These are phyloP conservation scores for Vitis hybrid DNA, from an alignment of 177 flowering plant species.

Conservation along the genomic window DNA sequence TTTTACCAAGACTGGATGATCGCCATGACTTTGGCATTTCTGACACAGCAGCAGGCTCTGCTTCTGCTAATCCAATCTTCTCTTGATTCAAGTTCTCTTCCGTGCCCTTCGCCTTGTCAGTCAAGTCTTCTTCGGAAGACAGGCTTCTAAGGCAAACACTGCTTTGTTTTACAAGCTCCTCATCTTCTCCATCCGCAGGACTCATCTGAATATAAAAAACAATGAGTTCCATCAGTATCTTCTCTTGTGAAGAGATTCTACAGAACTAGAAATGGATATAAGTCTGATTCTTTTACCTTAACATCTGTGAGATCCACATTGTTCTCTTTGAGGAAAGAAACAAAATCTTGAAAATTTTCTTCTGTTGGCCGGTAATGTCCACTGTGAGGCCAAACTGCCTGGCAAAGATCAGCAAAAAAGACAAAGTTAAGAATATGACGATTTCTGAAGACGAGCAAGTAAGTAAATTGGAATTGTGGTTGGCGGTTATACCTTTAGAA, in stretches of 20 bases:
- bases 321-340: slow-evolving; percentile 57
- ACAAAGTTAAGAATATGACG: not conserved
- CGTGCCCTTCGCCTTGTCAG: slow-evolving; percentile 4
- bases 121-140: slow-evolving; percentile 47
- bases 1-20: slow-evolving; percentile 7
- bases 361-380: slow-evolving; percentile 75
- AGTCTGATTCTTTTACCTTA: slow-evolving; percentile 36
- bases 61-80: slow-evolving; percentile 7
- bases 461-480: not conserved
- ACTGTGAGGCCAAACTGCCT: slow-evolving; percentile 90
- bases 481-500: slow-evolving; percentile 47
- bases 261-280: not conserved
- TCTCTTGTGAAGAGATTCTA: not conserved
- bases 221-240: no score
- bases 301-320: slow-evolving; percentile 57
- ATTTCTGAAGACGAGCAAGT: not conserved
- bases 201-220: slow-evolving; percentile 37
- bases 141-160: slow-evolving; percentile 30
- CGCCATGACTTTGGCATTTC: slow-evolving; percentile 14
- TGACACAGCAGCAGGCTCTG: slow-evolving; percentile 4
- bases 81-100: slow-evolving; percentile 13
- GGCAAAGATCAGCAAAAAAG: slow-evolving; percentile 18
- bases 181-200: slow-evolving; percentile 48
- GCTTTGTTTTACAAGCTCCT: slow-evolving; percentile 16
- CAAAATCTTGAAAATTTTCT: slow-evolving; percentile 64